Conservation (phyloP, 176 grass and related monocot genomes). For the Oryza meyeriana region DNA sequence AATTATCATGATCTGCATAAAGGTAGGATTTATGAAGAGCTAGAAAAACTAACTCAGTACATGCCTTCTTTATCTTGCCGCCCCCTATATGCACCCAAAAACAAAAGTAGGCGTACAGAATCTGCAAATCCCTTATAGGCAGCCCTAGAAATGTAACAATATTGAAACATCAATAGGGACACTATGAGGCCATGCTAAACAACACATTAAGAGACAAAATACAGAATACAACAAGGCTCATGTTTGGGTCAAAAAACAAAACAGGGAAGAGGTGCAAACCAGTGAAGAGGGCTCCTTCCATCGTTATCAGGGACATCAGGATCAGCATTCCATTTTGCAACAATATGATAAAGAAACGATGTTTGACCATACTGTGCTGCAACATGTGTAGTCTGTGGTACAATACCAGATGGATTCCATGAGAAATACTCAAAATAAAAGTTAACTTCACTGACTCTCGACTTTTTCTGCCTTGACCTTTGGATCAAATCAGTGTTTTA, state of each 20-base stretch:
- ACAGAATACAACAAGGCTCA: background rate
- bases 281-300: slow-evolving; percentile 97
- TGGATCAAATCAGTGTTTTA: background rate
- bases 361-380: slow-evolving; percentile 96
- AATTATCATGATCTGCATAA: background rate
- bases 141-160: slow-evolving; percentile 61
- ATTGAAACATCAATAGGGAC: slow-evolving; percentile 18
- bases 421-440: background rate
- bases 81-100: slow-evolving; percentile 82
- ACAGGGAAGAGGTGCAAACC: slow-evolving; percentile 39
- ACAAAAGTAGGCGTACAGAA: slow-evolving; percentile 88
- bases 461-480: background rate
- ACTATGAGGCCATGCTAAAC: background rate
- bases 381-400: slow-evolving; percentile 85
- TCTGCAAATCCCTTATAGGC: slow-evolving; percentile 96
- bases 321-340: slow-evolving; percentile 97
- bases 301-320: slow-evolving; percentile 93
- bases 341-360: slow-evolving; percentile 78
- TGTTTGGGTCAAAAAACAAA: background rate
- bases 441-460: background rate
- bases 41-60: slow-evolving; percentile 8
- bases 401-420: slow-evolving; percentile 21
- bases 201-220: slow-evolving; percentile 20
- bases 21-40: background rate
- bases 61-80: slow-evolving; percentile 96